Evolutionary conservation across 495 filamentous ascomycete species (phyloP).

Genomic region (Trichocladium uniseriatum): DNA sequence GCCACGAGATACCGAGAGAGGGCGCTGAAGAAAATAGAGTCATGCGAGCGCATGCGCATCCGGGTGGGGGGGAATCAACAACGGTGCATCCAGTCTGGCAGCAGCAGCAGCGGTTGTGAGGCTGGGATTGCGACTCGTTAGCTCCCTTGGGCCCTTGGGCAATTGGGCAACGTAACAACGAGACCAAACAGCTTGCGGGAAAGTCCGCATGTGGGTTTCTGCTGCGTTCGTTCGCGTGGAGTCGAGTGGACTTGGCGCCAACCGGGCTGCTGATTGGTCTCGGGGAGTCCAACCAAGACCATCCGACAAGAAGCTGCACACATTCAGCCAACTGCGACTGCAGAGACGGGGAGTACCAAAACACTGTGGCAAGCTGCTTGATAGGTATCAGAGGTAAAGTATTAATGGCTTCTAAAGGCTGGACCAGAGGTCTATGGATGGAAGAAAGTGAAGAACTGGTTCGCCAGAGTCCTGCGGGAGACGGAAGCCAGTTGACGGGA

Average conservation of each 20-base stretch:
- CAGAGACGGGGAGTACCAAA: background rate
- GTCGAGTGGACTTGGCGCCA: conserved; percentile 12
- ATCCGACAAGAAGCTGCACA: background rate
- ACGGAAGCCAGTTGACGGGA: no score
- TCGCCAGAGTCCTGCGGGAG: no score
- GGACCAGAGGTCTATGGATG: no score
- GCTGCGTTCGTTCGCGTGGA: background rate
- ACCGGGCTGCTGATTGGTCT: conserved; percentile 7
- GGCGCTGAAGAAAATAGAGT: background rate
- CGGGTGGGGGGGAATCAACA: background rate
- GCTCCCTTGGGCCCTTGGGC: conserved; percentile 11
- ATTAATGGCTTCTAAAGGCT: no score
- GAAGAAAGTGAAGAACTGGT: no score
- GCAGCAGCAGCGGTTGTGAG: conserved; percentile 10
- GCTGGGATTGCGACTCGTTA: conserved; percentile 19
- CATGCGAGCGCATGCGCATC: background rate
- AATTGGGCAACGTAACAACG: background rate
- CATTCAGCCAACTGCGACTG: conserved; percentile 12
- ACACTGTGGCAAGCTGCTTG: background rate
- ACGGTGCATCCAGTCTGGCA: background rate
- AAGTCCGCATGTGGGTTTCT: conserved; percentile 11
- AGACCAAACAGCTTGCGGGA: conserved; percentile 11
- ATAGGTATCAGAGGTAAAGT: background rate
- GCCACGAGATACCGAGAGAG: background rate
- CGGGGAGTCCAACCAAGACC: conserved; percentile 3